Conservation (phyloP, 2,329 filamentous ascomycete genomes). For the Penicillium sp. region DNA sequence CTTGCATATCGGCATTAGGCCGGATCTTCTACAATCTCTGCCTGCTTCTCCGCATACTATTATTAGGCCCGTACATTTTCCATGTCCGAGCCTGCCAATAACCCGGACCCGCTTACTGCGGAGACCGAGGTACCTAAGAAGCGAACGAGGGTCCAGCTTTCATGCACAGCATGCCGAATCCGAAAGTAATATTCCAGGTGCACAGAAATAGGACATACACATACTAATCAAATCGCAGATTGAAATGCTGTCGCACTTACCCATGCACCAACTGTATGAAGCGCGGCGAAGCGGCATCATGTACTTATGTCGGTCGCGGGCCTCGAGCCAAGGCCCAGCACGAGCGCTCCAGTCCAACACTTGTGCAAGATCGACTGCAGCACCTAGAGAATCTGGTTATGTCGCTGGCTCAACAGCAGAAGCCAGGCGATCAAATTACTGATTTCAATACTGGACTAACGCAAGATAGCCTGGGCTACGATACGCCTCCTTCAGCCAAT, state of each 20-base stretch:
- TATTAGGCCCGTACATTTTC: neutral
- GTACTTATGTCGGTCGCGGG: constrained; percentile 37
- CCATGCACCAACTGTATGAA: constrained; percentile 38
- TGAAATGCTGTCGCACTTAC: constrained; percentile 39
- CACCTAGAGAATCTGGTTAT: constrained; percentile 39
- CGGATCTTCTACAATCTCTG: neutral
- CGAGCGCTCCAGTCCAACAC: constrained; percentile 26
- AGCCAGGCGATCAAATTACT: constrained; percentile 6
- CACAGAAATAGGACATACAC: neutral
- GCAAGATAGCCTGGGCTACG: constrained; percentile 6
- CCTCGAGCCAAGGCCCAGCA: constrained; percentile 31
- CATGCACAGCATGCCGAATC: constrained; percentile 38
- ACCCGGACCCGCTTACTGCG: constrained; percentile 11
- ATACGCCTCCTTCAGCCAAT: constrained; percentile 12
- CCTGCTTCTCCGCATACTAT: neutral
- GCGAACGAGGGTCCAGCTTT: constrained; percentile 39
- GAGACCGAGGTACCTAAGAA: constrained; percentile 24
- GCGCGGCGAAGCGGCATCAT: constrained; percentile 31
- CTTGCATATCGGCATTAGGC: neutral
- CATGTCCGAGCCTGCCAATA: constrained; percentile 7
- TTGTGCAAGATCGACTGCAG: constrained; percentile 38
- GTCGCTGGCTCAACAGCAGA: constrained; percentile 34
- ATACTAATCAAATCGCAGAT: constrained; percentile 17
- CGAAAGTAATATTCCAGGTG: constrained; percentile 31
- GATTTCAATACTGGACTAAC: constrained; percentile 11